phyloP scores from a whole-genome alignment of 2,329 filamentous ascomycete genomes.

The Aspergillus uvarum region DNA sequence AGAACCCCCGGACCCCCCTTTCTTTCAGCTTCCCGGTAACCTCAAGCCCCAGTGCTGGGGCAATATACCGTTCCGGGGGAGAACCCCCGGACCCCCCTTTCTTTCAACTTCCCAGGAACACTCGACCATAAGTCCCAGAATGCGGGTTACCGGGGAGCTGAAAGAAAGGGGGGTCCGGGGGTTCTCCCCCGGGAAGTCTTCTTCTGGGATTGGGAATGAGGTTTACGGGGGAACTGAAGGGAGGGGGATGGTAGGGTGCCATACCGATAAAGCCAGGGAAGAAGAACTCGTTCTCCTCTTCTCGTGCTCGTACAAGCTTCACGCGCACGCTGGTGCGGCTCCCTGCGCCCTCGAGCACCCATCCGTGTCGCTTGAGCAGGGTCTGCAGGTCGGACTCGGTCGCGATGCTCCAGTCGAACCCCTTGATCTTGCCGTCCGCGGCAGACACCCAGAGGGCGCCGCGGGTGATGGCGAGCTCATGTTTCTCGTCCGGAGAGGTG shows the following conservation, averaged over 20 bases:
- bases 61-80: too few relatives aligned
- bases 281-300: slow-evolving; percentile 45
- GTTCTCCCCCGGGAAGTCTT: too few relatives aligned
- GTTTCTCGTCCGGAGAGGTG: slow-evolving; percentile 38
- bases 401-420: slow-evolving; percentile 34
- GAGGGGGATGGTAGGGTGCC: slow-evolving; percentile 1
- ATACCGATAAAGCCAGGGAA: slow-evolving; percentile 51
- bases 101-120: too few relatives aligned
- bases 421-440: slow-evolving; percentile 34
- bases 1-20: too few relatives aligned
- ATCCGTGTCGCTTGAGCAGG: slow-evolving; percentile 35
- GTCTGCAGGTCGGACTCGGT: slow-evolving; percentile 25
- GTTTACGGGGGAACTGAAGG: too few relatives aligned
- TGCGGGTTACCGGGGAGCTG: too few relatives aligned
- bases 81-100: too few relatives aligned
- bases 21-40: too few relatives aligned
- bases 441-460: slow-evolving; percentile 39
- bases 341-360: slow-evolving; percentile 20
- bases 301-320: slow-evolving; percentile 39
- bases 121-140: too few relatives aligned
- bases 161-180: too few relatives aligned
- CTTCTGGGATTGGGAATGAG: too few relatives aligned
- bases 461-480: slow-evolving; percentile 56
- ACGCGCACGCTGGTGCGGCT: slow-evolving; percentile 29
- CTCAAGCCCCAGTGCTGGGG: too few relatives aligned